Evolutionary conservation across 108 stramenopile species (phyloP).

Genomic region (Cylindrotheca fusiformis): DNA sequence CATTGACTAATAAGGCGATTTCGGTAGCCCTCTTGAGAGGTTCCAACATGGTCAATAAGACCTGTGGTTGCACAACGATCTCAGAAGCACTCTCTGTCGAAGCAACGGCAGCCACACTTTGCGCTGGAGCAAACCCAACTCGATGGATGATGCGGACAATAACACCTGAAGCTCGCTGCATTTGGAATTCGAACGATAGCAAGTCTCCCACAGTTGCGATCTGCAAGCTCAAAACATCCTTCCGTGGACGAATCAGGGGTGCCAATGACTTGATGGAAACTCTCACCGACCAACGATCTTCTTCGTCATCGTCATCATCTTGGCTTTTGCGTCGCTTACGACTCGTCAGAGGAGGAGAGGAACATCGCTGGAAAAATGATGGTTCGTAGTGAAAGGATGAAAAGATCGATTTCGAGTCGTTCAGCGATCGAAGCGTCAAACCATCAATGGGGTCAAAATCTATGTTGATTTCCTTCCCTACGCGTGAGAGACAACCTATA

Average conservation of each 20-base stretch:
- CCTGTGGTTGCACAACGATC: constrained; percentile 59
- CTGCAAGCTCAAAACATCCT: constrained; percentile 57
- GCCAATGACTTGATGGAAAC: constrained; percentile 65
- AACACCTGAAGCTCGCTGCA: constrained; percentile 21
- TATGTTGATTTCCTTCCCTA: constrained; percentile 76
- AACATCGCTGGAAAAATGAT: constrained; percentile 48
- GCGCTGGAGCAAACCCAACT: constrained; percentile 53
- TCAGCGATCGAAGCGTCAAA: constrained; percentile 59
- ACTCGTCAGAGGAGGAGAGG: constrained; percentile 26
- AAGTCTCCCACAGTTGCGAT: constrained; percentile 31
- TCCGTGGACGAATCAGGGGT: constrained; percentile 62
- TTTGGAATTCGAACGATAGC: constrained; percentile 66
- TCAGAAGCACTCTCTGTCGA: constrained; percentile 57
- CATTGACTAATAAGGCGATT: constrained; percentile 64
- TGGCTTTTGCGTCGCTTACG: constrained; percentile 10
- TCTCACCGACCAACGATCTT: constrained; percentile 55
- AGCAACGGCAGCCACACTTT: constrained; percentile 58
- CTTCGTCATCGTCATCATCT: constrained; percentile 4
- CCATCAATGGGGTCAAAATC: constrained; percentile 84
- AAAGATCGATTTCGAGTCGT: constrained; percentile 84
- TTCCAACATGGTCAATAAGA: constrained; percentile 67
- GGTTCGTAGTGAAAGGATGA: constrained; percentile 65
- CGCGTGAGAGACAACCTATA: constrained; percentile 57
- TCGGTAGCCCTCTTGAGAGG: constrained; percentile 62
- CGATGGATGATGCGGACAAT: constrained; percentile 55